phyloP scores from a whole-genome alignment of 768 basidiomycete species.

The Leccinum barrowsii region DNA sequence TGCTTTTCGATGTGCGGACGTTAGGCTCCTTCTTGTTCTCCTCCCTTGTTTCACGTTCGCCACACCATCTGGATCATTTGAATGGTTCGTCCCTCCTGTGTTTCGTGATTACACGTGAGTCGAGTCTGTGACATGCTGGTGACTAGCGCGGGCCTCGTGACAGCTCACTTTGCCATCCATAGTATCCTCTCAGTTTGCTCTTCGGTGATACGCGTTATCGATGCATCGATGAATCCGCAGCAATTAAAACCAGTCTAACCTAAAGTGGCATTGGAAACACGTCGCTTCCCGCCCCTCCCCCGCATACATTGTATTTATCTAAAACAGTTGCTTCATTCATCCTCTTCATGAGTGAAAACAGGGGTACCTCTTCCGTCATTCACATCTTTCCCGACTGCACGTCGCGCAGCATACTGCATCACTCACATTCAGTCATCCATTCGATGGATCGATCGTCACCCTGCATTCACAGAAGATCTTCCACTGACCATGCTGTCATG shows the following conservation, averaged over 20 bases:
- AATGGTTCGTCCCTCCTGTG: neutral
- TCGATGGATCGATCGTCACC: neutral
- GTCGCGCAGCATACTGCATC: neutral
- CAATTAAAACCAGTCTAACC: constrained; percentile 1
- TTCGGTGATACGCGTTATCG: constrained; percentile 15
- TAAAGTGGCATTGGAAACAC: constrained; percentile 22
- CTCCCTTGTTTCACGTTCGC: neutral
- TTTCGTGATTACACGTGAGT: constrained; percentile 2
- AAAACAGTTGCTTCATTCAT: neutral
- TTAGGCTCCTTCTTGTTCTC: constrained; percentile 8
- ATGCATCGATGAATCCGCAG: constrained; percentile 14
- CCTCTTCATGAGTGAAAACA: constrained; percentile 5
- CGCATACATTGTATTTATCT: constrained; percentile 10
- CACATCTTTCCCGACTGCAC: neutral
- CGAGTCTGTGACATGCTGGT: neutral
- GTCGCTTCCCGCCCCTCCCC: neutral
- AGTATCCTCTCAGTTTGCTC: constrained; percentile 10
- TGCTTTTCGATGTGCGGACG: constrained; percentile 11
- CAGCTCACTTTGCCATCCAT: neutral
- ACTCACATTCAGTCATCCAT: neutral
- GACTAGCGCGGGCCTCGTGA: neutral
- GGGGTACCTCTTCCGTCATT: neutral
- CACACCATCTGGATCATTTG: neutral
- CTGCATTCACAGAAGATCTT: constrained; percentile 11
- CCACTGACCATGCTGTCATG: neutral